phyloP scores from a whole-genome alignment of 2,329 filamentous ascomycete genomes.

The Trichoderma koningiopsis region DNA sequence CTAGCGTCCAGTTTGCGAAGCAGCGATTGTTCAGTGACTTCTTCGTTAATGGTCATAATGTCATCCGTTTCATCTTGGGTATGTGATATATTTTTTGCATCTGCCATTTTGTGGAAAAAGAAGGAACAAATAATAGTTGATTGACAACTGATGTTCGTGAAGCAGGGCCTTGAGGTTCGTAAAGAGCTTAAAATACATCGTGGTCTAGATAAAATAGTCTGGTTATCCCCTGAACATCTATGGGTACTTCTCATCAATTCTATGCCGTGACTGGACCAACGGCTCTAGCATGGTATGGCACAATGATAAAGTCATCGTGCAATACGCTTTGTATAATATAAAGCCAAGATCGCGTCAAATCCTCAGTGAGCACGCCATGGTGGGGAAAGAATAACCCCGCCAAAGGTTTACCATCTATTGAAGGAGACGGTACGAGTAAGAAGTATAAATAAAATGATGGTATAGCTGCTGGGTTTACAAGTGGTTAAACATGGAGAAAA shows the following conservation, averaged over 20 bases:
- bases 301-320: not conserved
- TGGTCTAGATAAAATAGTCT: not conserved
- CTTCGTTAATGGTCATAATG: not conserved
- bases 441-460: not conserved
- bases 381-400: conserved; percentile 6
- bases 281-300: not conserved
- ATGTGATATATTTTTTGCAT: not conserved
- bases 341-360: conserved; percentile 8
- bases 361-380: conserved; percentile 14
- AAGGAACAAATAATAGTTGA: not conserved
- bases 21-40: conserved; percentile 58
- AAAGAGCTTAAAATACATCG: not conserved
- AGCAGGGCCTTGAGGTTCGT: not conserved
- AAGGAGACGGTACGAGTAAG: not conserved
- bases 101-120: not conserved
- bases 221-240: not conserved
- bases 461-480: not conserved
- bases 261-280: not conserved
- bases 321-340: not conserved
- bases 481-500: not conserved
- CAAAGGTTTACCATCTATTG: not conserved
- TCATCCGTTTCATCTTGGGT: not conserved
- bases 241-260: not conserved
- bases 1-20: conserved; percentile 58
- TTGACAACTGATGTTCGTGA: not conserved